Conservation (phyloP, 306 rosid genomes). For the Sphenostylis stenocarpa region DNA sequence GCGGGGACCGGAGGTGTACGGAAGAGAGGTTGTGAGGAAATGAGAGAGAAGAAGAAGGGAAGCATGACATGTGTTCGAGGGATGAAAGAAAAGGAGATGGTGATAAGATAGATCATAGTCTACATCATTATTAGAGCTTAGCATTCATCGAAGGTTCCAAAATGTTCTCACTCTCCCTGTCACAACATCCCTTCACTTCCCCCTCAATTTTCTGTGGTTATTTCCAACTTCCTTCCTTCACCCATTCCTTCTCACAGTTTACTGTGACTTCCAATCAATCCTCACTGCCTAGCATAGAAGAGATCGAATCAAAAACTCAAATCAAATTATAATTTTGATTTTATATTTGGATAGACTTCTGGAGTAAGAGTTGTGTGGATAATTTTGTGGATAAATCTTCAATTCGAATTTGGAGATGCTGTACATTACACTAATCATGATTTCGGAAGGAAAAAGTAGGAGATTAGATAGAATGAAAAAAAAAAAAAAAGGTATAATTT, state of each 20-base stretch:
- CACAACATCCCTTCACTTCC: background rate
- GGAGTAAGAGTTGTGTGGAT: background rate
- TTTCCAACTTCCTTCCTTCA: background rate
- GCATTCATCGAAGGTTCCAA: constrained; percentile 56
- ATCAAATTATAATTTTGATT: background rate
- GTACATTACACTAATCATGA: too few species aligned
- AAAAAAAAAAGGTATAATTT: too few species aligned
- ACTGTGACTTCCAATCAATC: background rate
- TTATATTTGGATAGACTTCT: background rate
- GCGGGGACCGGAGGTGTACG: constrained; percentile 17
- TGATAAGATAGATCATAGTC: constrained; percentile 41
- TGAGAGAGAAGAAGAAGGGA: background rate
- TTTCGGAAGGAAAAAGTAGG: too few species aligned
- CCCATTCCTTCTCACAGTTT: background rate
- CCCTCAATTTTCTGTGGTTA: background rate
- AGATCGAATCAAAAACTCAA: background rate
- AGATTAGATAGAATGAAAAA: too few species aligned
- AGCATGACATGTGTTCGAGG: constrained; percentile 5
- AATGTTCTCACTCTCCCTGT: constrained; percentile 22
- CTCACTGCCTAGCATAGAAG: background rate
- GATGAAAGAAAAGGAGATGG: background rate
- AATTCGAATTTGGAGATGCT: too few species aligned
- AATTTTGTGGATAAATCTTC: too few species aligned
- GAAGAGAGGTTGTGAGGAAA: background rate
- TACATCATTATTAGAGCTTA: constrained; percentile 35